Percentiles rank a stretch among this genome's conserved stretches.
Evolutionary conservation across 805 yeast genomes (phyloP).

Genomic region (Metschnikowia cubensis): DNA sequence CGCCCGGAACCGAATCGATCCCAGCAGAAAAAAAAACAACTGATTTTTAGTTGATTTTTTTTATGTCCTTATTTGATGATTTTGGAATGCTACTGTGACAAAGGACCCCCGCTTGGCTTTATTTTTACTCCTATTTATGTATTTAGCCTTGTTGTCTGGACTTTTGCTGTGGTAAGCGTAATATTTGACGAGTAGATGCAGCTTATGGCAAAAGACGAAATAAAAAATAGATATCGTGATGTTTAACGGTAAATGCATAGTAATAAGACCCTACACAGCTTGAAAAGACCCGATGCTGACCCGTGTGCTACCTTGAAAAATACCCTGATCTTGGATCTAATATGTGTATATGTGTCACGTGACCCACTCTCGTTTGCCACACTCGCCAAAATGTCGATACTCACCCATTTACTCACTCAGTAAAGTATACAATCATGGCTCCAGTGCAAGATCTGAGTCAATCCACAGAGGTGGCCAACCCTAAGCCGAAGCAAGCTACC

Average conservation of each 20-base stretch:
- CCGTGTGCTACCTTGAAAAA: too few relatives aligned
- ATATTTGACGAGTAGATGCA: neutral
- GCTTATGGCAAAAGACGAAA: neutral
- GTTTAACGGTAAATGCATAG: too few relatives aligned
- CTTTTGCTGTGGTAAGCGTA: too few relatives aligned
- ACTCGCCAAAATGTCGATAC: slow-evolving; percentile 3
- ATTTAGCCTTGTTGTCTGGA: too few relatives aligned
- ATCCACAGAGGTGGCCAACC: slow-evolving; percentile 15
- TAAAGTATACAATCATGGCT: slow-evolving; percentile 25
- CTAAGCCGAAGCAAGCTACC: slow-evolving; percentile 23
- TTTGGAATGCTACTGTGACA: neutral
- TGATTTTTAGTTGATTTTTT: neutral
- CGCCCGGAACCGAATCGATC: neutral
- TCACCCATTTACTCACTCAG: neutral
- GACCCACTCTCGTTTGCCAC: slow-evolving; percentile 5
- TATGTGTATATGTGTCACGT: neutral
- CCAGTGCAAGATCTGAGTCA: slow-evolving; percentile 28
- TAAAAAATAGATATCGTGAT: too few relatives aligned
- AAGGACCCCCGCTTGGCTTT: too few relatives aligned
- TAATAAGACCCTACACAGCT: too few relatives aligned
- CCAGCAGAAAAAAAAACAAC: too few relatives aligned
- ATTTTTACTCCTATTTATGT: too few relatives aligned
- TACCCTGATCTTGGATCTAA: too few relatives aligned
- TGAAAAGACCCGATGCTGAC: too few relatives aligned
- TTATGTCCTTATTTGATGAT: neutral